Base-by-base conservation (phyloP, 2,329 filamentous ascomycete genomes). In the Dissoconium aciculare region DNA sequence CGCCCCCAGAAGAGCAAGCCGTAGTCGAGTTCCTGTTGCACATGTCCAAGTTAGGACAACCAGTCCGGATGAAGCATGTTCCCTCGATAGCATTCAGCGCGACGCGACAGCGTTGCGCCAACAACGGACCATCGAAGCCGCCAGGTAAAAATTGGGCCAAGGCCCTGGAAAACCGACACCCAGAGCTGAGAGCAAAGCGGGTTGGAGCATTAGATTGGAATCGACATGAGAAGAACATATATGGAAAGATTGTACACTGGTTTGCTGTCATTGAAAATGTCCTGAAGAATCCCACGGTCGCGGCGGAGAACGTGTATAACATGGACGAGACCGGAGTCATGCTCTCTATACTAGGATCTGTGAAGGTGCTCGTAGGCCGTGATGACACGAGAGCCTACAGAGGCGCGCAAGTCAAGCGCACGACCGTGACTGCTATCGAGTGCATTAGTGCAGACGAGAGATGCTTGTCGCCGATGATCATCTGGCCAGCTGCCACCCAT, bases 321-420 rank as follows among this genome's bases (percentile, higher is more conserved):
- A 23, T 23, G 19, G 50, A 56, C 33, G 44, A 54, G 43, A 56
- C 51, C n/a, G 46, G 51, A 28, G 41, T 55, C 11, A 41, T 55
- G 37, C 41, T 56, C 15, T 39, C 15, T 27, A 36, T 44, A 31
- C 43, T 43, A 4, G 37, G 33, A 17, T 49, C 46, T 25, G 25
- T 54, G 3, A 51, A 54, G 39, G 50, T 52, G 17, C 44, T 55
- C 11, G 40, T 53, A 34, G 32, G 41, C 39, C 46, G 44, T 21
- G 32, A 51, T 29, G 43, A 48, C 26, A 13, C n/a, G 11, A 30
- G 39, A 33, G 30, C 43, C 16, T 43, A 45, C 27, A 42, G 46
- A 40, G 45, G 47, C 14, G 40, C 40, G 24, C 5, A 38, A 19
- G 35, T 50, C 9, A 43, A 50, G 36, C 47, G 44, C 3, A 47